These are phyloP conservation scores for Xerocomus amazonicus DNA, from an alignment of 1,284 basidiomycete species.

Conservation along the genomic window DNA sequence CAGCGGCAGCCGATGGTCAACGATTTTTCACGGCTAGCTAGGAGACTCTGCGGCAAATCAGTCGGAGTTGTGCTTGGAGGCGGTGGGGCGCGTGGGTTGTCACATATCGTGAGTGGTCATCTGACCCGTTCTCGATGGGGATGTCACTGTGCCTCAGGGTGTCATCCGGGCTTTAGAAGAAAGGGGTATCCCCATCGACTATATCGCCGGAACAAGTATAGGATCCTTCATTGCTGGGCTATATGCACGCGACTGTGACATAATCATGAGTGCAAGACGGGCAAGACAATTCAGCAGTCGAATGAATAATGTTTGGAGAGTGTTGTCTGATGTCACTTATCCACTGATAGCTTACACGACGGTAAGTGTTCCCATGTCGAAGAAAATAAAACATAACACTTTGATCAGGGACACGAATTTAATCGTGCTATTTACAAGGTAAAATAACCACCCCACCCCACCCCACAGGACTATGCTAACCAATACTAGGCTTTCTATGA, in stretches of 20 bases:
- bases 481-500: conserved; percentile 78
- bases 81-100: conserved; percentile 92
- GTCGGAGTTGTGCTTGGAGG: conserved; percentile 95
- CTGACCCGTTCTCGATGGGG: conserved; percentile 12
- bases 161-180: conserved; percentile 91
- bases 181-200: conserved; percentile 89
- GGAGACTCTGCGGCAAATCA: conserved; percentile 88
- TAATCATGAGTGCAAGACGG: conserved; percentile 82
- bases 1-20: conserved; percentile 78
- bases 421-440: conserved; percentile 83
- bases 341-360: conserved; percentile 98
- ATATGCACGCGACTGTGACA: conserved; percentile 91
- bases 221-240: conserved; percentile 94
- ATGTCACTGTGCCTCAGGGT: conserved; percentile 49
- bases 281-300: conserved; percentile 90
- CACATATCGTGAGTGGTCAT: conserved; percentile 70
- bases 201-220: conserved; percentile 87
- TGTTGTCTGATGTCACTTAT: conserved; percentile 94
- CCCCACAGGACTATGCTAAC: conserved; percentile 6
- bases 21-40: conserved; percentile 91
- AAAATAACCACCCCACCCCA: conserved; percentile 2
- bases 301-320: conserved; percentile 94
- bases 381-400: conserved; percentile 12
- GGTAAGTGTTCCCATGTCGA: conserved; percentile 44
- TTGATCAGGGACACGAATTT: conserved; percentile 81